Evolutionary conservation across 441 rosid genomes (phyloP).

Genomic region (Erysimum pusillum): DNA sequence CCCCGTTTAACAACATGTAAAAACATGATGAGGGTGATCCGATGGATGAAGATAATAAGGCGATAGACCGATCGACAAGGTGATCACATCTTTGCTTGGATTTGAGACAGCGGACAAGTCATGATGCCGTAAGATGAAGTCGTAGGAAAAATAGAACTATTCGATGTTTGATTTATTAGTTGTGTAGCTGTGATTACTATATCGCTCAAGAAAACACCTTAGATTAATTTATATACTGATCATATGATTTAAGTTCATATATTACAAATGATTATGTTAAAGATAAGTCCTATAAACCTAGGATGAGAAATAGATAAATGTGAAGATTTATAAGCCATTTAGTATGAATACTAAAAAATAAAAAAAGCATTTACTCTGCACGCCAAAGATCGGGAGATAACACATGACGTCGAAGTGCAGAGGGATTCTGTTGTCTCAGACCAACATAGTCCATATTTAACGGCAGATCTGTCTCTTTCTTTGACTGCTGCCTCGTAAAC

Average conservation of each 20-base stretch:
- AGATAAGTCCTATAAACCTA: background rate
- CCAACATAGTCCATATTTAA: slow-evolving; percentile 26
- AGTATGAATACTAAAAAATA: background rate
- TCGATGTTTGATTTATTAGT: background rate
- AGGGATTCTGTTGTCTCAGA: slow-evolving; percentile 21
- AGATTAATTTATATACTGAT: too few species aligned
- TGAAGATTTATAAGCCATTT: background rate
- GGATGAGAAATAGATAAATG: background rate
- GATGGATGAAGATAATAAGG: background rate
- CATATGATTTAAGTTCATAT: too few species aligned
- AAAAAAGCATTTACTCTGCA: background rate
- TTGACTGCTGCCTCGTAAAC: slow-evolving; percentile 21
- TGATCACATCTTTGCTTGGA: background rate
- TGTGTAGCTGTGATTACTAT: background rate
- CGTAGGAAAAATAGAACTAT: background rate
- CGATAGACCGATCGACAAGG: too few species aligned
- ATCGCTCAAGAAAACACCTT: background rate
- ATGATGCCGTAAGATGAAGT: background rate
- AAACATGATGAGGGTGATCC: background rate
- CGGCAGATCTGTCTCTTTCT: slow-evolving; percentile 38
- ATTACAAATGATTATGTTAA: too few species aligned
- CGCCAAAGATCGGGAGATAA: slow-evolving; percentile 33
- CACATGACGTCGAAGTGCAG: slow-evolving; percentile 33
- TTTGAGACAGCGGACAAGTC: background rate
- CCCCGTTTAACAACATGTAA: background rate